Evolutionary conservation across 2,329 filamentous ascomycete genomes (phyloP).

Genomic region (Lomentospora prolificans): DNA sequence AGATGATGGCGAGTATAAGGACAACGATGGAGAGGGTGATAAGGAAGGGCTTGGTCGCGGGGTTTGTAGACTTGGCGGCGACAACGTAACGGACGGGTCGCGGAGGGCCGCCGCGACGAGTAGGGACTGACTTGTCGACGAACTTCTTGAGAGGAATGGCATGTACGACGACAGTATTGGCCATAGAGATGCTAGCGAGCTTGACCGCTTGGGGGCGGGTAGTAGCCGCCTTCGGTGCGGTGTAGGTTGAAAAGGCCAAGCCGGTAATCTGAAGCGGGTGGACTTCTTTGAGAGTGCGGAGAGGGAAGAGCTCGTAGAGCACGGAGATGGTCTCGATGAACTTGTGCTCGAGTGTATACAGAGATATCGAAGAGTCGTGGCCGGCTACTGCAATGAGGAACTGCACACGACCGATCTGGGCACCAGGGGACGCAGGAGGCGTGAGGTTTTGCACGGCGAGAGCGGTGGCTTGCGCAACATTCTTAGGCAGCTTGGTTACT

Average conservation of each 20-base stretch:
- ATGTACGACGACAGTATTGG: conserved; percentile 71
- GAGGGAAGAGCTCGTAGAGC: conserved; percentile 40
- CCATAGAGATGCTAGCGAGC: conserved; percentile 72
- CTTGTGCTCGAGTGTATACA: conserved; percentile 68
- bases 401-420: conserved; percentile 55
- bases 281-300: conserved; percentile 42
- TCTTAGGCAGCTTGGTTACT: conserved; percentile 49
- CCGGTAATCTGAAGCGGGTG: conserved; percentile 50
- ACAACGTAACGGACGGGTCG: conserved; percentile 61
- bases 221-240: conserved; percentile 36
- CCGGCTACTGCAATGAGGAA: conserved; percentile 72
- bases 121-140: conserved; percentile 23
- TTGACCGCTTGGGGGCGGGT: conserved; percentile 41
- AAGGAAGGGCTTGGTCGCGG: conserved; percentile 41
- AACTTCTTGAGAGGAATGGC: conserved; percentile 57
- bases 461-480: conserved; percentile 64
- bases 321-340: conserved; percentile 35
- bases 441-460: conserved; percentile 67
- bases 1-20: conserved; percentile 50
- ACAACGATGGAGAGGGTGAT: conserved; percentile 46
- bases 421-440: conserved; percentile 35
- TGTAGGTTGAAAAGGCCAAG: conserved; percentile 48
- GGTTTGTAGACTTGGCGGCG: conserved; percentile 42
- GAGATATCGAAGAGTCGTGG: conserved; percentile 66
- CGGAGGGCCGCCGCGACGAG: conserved; percentile 28